Evolutionary conservation across 169 alveolate genomes (phyloP).

Genomic region (Toxoplasma gondii): DNA sequence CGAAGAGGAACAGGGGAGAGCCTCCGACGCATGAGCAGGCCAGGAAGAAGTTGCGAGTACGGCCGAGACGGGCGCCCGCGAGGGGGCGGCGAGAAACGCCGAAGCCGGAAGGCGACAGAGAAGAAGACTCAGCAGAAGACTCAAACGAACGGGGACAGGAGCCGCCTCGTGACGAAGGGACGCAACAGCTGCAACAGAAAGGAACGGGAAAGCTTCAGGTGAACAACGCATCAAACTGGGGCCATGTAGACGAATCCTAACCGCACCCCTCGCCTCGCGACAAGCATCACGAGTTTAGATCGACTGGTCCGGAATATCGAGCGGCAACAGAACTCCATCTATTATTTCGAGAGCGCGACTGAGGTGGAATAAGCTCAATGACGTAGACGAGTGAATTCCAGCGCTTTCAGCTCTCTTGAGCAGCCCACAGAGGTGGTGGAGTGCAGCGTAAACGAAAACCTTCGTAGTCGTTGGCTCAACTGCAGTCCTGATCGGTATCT

Average conservation of each 20-base stretch:
- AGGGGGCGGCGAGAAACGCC: neutral
- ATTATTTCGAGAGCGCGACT: too few relatives aligned
- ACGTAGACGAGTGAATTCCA: too few relatives aligned
- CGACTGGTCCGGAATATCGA: too few relatives aligned
- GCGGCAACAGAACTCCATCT: too few relatives aligned
- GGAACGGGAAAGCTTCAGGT: neutral
- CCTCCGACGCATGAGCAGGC: neutral
- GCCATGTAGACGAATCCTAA: neutral
- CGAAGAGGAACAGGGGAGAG: neutral
- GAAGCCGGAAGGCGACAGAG: neutral
- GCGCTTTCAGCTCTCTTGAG: neutral
- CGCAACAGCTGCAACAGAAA: neutral
- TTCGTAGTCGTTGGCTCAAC: too few relatives aligned
- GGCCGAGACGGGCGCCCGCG: neutral
- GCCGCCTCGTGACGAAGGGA: conserved; percentile 5
- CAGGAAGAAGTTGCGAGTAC: too few relatives aligned
- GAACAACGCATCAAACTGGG: neutral
- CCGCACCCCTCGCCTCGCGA: too few relatives aligned
- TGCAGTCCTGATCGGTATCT: too few relatives aligned
- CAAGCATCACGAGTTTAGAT: too few relatives aligned
- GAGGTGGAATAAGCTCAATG: too few relatives aligned
- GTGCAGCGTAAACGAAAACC: too few relatives aligned
- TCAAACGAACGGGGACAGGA: neutral
- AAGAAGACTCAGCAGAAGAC: neutral
- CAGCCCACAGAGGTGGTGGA: neutral